A percentile compares a stretch with the other conserved stretches of the same genome.
Evolutionary conservation across 768 basidiomycete species (phyloP).

Genomic region (Termitomyces sp.): DNA sequence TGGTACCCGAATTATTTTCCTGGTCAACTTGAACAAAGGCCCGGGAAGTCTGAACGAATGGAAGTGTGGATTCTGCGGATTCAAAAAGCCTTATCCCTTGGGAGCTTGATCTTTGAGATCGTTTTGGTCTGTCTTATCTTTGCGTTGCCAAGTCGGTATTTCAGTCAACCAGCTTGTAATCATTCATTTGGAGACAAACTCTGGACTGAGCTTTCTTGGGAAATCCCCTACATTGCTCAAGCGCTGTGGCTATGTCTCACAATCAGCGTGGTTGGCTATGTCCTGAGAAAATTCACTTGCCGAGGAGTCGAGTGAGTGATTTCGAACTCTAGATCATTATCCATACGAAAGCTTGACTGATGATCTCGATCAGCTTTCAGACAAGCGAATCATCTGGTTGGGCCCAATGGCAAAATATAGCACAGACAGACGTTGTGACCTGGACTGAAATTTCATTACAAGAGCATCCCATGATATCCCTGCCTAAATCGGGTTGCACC

Average conservation of each 20-base stretch:
- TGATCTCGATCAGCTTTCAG: neutral
- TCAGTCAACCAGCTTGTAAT: neutral
- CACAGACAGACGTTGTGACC: neutral
- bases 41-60: neutral
- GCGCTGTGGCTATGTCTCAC: neutral
- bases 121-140: neutral
- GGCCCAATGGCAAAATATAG: neutral
- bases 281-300: neutral
- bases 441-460: neutral
- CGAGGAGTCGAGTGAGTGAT: neutral
- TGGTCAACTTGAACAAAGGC: neutral
- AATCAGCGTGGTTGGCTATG: neutral
- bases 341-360: neutral
- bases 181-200: neutral
- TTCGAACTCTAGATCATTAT: neutral
- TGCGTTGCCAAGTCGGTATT: neutral
- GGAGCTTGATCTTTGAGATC: neutral
- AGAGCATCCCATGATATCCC: neutral
- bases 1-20: neutral
- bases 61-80: neutral
- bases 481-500: neutral
- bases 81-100: neutral
- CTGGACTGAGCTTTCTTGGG: neutral
- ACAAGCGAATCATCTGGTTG: neutral
- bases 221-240: neutral